phyloP scores from a whole-genome alignment of 1,139 yeast genomes.

The Lodderomyces jiufengensis region DNA sequence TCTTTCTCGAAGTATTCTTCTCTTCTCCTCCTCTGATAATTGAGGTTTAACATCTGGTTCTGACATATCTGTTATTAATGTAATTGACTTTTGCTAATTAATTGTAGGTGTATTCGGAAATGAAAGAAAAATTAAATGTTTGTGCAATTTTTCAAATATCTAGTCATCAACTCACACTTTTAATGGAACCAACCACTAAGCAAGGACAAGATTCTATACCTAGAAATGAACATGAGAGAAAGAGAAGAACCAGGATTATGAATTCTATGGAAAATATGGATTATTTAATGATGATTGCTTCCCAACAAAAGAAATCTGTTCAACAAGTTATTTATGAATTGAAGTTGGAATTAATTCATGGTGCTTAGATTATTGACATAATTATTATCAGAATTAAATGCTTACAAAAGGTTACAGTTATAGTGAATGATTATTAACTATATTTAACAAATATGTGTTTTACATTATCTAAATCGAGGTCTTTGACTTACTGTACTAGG shows the following conservation, averaged over 20 bases:
- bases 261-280: slow-evolving; percentile 44
- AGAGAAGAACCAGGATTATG: slow-evolving; percentile 36
- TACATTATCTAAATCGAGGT: slow-evolving; percentile 23
- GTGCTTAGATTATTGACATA: too few species aligned
- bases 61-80: too few species aligned
- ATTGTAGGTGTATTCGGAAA: slow-evolving; percentile 5
- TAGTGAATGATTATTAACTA: too few species aligned
- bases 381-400: too few species aligned
- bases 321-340: slow-evolving; percentile 44
- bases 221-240: slow-evolving; percentile 36
- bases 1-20: slow-evolving; percentile 59
- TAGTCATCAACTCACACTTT: too few species aligned
- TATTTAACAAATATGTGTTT: too few species aligned
- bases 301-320: slow-evolving; percentile 42
- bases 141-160: neutral
- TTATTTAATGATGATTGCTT: slow-evolving; percentile 40
- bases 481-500: slow-evolving; percentile 12
- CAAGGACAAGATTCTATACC: slow-evolving; percentile 6
- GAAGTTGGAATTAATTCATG: slow-evolving; percentile 18
- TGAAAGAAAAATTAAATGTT: neutral
- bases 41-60: slow-evolving; percentile 21
- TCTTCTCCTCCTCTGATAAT: slow-evolving; percentile 59
- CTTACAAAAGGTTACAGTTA: too few species aligned
- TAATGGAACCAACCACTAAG: too few species aligned
- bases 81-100: too few species aligned